Conservation (phyloP, 2,329 filamentous ascomycete species). For the Colletotrichum echinochloae region DNA sequence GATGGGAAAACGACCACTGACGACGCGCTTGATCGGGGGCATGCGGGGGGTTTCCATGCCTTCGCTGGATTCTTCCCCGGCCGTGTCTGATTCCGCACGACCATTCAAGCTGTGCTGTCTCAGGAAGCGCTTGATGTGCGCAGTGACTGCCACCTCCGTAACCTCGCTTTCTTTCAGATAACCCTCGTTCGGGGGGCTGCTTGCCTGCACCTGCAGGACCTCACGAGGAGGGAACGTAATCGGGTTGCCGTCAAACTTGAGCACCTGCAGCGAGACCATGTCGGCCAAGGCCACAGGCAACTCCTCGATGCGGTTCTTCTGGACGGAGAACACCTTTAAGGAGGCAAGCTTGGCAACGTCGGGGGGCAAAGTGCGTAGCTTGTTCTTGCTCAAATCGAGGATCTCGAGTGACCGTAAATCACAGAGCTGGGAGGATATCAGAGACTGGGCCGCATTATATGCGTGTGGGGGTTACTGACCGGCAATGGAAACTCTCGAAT, state of each 20-base stretch:
- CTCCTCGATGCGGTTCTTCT: constrained; percentile 87
- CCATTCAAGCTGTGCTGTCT: constrained; percentile 65
- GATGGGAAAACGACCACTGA: constrained; percentile 75
- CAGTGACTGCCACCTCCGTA: constrained; percentile 69
- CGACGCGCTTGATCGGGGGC: constrained; percentile 68
- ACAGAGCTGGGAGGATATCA: constrained; percentile 73
- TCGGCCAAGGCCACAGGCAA: constrained; percentile 87
- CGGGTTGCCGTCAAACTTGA: constrained; percentile 91
- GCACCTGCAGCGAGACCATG: constrained; percentile 87
- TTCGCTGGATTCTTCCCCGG: constrained; percentile 75
- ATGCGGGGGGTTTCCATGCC: constrained; percentile 83
- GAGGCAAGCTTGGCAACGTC: constrained; percentile 85
- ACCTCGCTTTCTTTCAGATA: constrained; percentile 72
- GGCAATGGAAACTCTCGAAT: constrained; percentile 72
- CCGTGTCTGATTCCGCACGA: constrained; percentile 66
- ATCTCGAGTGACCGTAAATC: constrained; percentile 90
- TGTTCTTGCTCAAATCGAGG: constrained; percentile 90
- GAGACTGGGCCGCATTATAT: constrained; percentile 40
- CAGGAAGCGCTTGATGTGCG: constrained; percentile 72
- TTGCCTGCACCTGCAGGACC: constrained; percentile 69
- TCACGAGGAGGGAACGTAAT: constrained; percentile 79
- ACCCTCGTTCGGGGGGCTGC: constrained; percentile 67
- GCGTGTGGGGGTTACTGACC: constrained; percentile 53
- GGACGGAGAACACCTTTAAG: constrained; percentile 88
- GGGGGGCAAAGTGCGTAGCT: constrained; percentile 79